Evolutionary conservation across 352 stramenopile genomes (phyloP).

Genomic region (Pythium angustatum): DNA sequence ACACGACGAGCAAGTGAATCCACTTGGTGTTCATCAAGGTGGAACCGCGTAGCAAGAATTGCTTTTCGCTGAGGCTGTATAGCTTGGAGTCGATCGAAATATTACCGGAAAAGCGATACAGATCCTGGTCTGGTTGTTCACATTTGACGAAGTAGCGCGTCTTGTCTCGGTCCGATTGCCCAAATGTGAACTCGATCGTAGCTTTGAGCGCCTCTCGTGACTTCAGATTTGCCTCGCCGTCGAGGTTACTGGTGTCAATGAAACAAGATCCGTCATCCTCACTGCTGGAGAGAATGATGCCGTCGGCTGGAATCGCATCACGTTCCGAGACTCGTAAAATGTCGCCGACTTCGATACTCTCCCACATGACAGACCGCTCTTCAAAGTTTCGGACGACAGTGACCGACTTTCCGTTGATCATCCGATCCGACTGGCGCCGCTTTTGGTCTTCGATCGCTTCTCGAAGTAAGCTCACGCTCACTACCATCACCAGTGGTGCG

Average conservation of each 20-base stretch:
- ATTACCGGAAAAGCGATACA: conserved; percentile 80
- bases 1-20: conserved; percentile 68
- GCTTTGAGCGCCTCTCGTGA: conserved; percentile 48
- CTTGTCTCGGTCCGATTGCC: conserved; percentile 36
- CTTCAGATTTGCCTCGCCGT: conserved; percentile 83
- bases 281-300: conserved; percentile 86
- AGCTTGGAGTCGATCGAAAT: conserved; percentile 59
- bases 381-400: conserved; percentile 63
- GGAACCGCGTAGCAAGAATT: conserved; percentile 72
- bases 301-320: conserved; percentile 90
- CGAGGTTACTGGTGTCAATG: conserved; percentile 83
- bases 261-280: conserved; percentile 83
- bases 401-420: conserved; percentile 65
- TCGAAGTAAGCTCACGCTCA: conserved; percentile 73
- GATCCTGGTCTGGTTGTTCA: conserved; percentile 71
- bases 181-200: conserved; percentile 41
- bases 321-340: conserved; percentile 85
- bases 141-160: conserved; percentile 70
- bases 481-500: conserved; percentile 78
- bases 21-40: conserved; percentile 84
- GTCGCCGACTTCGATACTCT: conserved; percentile 83
- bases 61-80: conserved; percentile 71
- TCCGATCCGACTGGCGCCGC: conserved; percentile 47
- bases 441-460: conserved; percentile 83
- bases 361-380: conserved; percentile 60